Conservation (phyloP, 2,329 filamentous ascomycete species). For the Thielaviopsis ethacetica region DNA sequence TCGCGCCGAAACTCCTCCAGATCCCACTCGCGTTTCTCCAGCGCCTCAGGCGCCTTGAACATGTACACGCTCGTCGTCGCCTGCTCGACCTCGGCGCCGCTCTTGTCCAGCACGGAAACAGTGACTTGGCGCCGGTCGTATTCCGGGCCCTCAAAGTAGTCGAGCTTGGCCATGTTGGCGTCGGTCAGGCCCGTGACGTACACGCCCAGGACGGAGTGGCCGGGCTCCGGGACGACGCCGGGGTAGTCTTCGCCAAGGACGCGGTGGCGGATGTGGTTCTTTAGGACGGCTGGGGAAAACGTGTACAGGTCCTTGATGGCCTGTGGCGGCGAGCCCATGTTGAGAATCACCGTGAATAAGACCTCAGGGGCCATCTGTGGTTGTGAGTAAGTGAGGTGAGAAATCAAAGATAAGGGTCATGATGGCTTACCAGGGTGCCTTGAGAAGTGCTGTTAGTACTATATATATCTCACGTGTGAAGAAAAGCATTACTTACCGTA, state of each 20-base stretch:
- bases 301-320: conserved; percentile 38
- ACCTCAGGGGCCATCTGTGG: conserved; percentile 64
- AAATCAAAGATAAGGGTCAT: background rate
- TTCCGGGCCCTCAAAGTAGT: conserved; percentile 66
- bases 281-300: conserved; percentile 60
- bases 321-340: conserved; percentile 30
- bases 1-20: conserved; percentile 67
- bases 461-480: background rate
- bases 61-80: conserved; percentile 48
- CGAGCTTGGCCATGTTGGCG: conserved; percentile 57
- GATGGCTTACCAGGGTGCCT: conserved; percentile 22
- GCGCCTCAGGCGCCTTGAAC: conserved; percentile 29
- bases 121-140: conserved; percentile 43
- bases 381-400: conserved; percentile 14
- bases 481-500: conserved; percentile 25
- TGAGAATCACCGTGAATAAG: conserved; percentile 72
- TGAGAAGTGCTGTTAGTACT: conserved; percentile 1
- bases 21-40: conserved; percentile 75
- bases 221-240: conserved; percentile 45
- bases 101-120: conserved; percentile 34
- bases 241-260: conserved; percentile 65
- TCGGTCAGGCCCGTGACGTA: conserved; percentile 64
- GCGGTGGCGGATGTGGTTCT: conserved; percentile 52
- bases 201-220: conserved; percentile 52
- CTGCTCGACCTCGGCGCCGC: conserved; percentile 25